Base-by-base conservation (phyloP, 257 asterid genomes). In the Solanum microdontum region DNA sequence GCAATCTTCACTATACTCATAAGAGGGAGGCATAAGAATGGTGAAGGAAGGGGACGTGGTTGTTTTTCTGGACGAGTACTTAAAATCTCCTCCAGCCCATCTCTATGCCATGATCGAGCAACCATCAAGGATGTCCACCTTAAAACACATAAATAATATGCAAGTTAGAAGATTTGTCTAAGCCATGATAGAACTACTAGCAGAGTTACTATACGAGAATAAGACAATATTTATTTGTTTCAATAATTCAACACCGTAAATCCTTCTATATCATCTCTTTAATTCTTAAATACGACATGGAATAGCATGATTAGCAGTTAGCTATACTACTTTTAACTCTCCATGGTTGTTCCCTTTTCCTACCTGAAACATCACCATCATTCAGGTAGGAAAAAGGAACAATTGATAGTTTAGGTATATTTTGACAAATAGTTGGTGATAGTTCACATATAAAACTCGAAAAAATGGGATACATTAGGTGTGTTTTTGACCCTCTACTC, bases 71-170 rank as follows among this genome's bases (percentile, higher is more conserved):
- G 94, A 26, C 55, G 93, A 84, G 87, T 85, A 85, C 86, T 91
- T 80, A 95, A 94, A 89, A 93, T 91, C 23, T 93, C 97, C 88
- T 93, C 95, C 7, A 95, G 97, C 88, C 93, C 90, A 86, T 95
- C 98, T 92, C 97, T 88, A 91, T 91, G 94, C 98, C 98, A 94
- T 82, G 98, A 95, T 51, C 90, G 96, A 85, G 98, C 97, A 85
- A 94, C 98, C 98, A 93, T 94, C 96, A 94, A 92, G 0, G 98
- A 95, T 10, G 93, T 94, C 95, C 98, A 94, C 84, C 98, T 95
- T 76, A 87, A 26, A 90, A 64, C 88, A 89, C 30, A 45, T 45
- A 90, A 66, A 83, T 39, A 86, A 86, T 33, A 83, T 60, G 58
- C 40, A 74, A 82, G 89, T 84, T 62, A 84, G 66, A 39, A 4